Evolutionary conservation across 2,329 filamentous ascomycete genomes (phyloP), one percentile per base, ranked within the genome.

Genomic region (Leptographium wingfieldii): DNA sequence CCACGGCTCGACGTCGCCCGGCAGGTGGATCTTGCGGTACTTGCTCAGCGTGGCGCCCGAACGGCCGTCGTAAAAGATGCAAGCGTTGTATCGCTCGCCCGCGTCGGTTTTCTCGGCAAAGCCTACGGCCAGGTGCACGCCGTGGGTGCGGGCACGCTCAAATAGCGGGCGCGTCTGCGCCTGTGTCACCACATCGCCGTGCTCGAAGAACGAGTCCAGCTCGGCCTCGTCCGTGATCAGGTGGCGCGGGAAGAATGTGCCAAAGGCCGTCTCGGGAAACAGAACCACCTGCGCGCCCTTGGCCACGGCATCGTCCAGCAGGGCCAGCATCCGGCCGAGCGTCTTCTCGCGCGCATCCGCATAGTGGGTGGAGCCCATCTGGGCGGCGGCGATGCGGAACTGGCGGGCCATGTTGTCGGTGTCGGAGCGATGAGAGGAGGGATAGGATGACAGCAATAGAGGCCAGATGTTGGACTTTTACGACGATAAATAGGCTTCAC

Each of bases 191-290:
- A 77, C 66, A 40, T 69, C 69, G 60, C 70, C 72, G 61, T 74
- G 73, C 64, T 82, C 80, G 66, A 82, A 82, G 69, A 76, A 65
- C 16, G 48, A 80, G 25, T 67, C 65, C 56, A 77, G 76, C 14
- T 81, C 68, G 49, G 78, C 72, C 25, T 71, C 68, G 60, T 77
- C 73, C 14, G 71, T 66, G 63, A 80, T 75, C 40, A 80, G 69
- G 63, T 80, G 74, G 2, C 77, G 73, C 0, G 80, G 79, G 66
- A 82, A 82, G 72, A 83, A 82, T 0, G 79, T 82, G 2, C 78
- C 80, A 25, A 82, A 73, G 16, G 79, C 76, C 22, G 74, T 72
- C 67, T 82, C 80, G 0, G 79, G 80, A 63, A 77, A 82, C 49
- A 81, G 72, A 4, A 81, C 74, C 1, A 82, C 66, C 63, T 78